Percentiles rank a stretch among this genome's conserved stretches.
Conservation (phyloP, 352 stramenopile genomes). For the Pythium sp. region DNA sequence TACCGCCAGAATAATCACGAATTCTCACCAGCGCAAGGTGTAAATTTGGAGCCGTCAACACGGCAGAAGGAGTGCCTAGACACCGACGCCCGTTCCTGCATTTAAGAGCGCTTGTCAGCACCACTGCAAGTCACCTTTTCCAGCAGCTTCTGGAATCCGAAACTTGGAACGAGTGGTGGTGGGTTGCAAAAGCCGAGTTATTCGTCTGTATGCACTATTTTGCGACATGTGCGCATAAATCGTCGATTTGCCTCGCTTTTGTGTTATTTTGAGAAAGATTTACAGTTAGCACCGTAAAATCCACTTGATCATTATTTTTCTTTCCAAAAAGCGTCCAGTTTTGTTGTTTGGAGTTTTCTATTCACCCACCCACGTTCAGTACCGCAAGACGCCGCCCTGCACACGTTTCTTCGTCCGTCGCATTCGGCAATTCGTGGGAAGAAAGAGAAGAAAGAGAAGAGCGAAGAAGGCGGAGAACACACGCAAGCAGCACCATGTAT, state of each 20-base stretch:
- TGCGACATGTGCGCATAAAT: conserved; percentile 1
- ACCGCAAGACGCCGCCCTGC: background rate
- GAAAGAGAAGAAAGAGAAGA: conserved; percentile 4
- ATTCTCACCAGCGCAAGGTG: no score
- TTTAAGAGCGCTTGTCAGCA: no score
- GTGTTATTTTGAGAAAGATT: background rate
- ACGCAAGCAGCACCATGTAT: conserved; percentile 24
- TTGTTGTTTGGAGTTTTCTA: background rate
- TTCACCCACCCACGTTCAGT: background rate
- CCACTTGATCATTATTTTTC: background rate
- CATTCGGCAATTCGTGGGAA: conserved; percentile 6
- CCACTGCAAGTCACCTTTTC: no score
- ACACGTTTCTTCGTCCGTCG: background rate
- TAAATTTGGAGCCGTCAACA: no score
- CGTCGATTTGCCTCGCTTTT: background rate
- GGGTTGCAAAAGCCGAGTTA: no score
- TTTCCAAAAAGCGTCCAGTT: background rate
- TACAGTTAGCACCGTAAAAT: background rate
- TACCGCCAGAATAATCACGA: no score
- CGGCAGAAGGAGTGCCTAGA: no score
- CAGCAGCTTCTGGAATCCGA: no score
- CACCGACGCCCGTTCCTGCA: no score
- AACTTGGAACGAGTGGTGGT: no score
- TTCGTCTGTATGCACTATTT: background rate
- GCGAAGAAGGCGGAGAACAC: background rate